Conservation (phyloP, 371 early-diverging fungal species). For the Zopfochytrium polystomum region DNA sequence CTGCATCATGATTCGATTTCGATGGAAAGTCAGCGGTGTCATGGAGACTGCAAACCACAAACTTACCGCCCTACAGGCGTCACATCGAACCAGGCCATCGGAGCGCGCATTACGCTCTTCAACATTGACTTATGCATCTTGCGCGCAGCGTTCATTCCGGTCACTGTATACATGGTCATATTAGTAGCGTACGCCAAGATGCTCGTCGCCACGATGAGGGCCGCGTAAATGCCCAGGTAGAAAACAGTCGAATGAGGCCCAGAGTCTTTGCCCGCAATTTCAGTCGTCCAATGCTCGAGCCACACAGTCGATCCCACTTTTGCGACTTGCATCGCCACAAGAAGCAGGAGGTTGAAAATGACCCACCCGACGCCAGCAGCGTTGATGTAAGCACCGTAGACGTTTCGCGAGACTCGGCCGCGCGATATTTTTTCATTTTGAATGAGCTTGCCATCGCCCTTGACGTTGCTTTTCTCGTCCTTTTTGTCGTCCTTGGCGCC, state of each 20-base stretch:
- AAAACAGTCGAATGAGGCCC: slow-evolving; percentile 17
- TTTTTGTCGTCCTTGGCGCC: neutral
- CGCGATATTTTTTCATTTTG: slow-evolving; percentile 14
- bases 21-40: slow-evolving; percentile 31
- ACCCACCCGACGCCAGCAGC: slow-evolving; percentile 15
- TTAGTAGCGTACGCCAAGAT: slow-evolving; percentile 38
- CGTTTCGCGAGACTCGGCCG: slow-evolving; percentile 7
- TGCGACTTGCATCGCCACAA: slow-evolving; percentile 6
- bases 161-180: slow-evolving; percentile 10
- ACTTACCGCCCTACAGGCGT: slow-evolving; percentile 73
- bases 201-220: slow-evolving; percentile 40
- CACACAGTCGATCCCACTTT: slow-evolving; percentile 12
- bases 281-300: slow-evolving; percentile 15
- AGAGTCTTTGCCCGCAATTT: neutral
- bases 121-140: slow-evolving; percentile 50
- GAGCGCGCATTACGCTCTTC: slow-evolving; percentile 56
- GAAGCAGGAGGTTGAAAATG: neutral
- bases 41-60: slow-evolving; percentile 26
- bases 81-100: slow-evolving; percentile 86
- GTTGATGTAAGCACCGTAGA: slow-evolving; percentile 5
- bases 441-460: slow-evolving; percentile 13
- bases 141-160: slow-evolving; percentile 19
- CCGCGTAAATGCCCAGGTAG: slow-evolving; percentile 56
- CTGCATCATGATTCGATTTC: slow-evolving; percentile 21
- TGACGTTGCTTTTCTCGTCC: neutral